phyloP scores from a whole-genome alignment of 2,329 filamentous ascomycete species.

The Arthrobotrys conoides region DNA sequence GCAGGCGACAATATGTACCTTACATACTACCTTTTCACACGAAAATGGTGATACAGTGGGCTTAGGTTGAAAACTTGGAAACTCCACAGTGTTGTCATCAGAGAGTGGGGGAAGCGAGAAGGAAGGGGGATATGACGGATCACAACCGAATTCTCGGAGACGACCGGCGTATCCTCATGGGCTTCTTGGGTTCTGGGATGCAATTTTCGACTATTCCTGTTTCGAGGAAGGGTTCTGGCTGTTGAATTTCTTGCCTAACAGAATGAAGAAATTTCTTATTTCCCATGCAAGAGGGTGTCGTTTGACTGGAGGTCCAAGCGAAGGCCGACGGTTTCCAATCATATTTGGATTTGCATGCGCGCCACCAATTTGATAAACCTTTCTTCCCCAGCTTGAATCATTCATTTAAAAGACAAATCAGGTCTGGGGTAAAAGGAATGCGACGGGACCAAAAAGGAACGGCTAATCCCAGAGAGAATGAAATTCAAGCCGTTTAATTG shows the following conservation, averaged over 20 bases:
- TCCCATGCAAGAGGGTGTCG: slow-evolving; percentile 13
- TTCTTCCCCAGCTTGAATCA: slow-evolving; percentile 37
- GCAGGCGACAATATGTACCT: slow-evolving; percentile 44
- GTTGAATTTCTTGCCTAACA: slow-evolving; percentile 32
- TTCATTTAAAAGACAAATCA: slow-evolving; percentile 47
- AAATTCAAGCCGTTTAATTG: slow-evolving; percentile 46
- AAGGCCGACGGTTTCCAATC: slow-evolving; percentile 47
- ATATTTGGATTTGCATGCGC: slow-evolving; percentile 32
- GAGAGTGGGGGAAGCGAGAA: slow-evolving; percentile 40
- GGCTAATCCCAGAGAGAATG: slow-evolving; percentile 10
- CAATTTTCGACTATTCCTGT: slow-evolving; percentile 46
- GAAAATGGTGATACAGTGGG: slow-evolving; percentile 35
- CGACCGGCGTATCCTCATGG: slow-evolving; percentile 46
- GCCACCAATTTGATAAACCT: slow-evolving; percentile 60
- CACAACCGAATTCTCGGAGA: slow-evolving; percentile 57
- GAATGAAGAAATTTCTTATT: slow-evolving; percentile 58
- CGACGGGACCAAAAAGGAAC: slow-evolving; percentile 36
- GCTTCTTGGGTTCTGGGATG: slow-evolving; percentile 33
- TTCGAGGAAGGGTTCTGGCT: slow-evolving; percentile 25
- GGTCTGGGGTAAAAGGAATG: slow-evolving; percentile 58
- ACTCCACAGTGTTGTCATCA: slow-evolving; percentile 36
- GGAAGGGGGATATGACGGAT: slow-evolving; percentile 40
- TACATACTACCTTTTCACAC: slow-evolving; percentile 41
- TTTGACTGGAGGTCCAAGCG: slow-evolving; percentile 56
- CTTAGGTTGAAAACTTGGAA: slow-evolving; percentile 26